A percentile compares a stretch with the other conserved stretches of the same genome.
phyloP scores from a whole-genome alignment of 345 rosid species.

The Melastoma malabathricum region DNA sequence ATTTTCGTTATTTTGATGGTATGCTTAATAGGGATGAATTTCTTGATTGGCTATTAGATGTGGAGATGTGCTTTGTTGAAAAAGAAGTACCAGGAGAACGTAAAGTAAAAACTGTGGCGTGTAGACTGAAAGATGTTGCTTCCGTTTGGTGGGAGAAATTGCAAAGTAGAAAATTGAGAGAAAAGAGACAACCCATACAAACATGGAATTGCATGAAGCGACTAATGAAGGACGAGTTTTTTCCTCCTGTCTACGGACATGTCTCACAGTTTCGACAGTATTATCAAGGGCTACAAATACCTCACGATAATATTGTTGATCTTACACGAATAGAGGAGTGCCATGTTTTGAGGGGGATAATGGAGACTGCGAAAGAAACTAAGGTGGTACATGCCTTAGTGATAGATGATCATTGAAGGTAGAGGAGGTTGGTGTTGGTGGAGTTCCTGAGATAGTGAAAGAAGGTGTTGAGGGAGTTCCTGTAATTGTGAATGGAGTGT shows the following conservation, averaged over 20 bases:
- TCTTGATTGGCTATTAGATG: slow-evolving; percentile 4
- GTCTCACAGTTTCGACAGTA: not conserved
- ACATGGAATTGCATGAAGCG: slow-evolving; percentile 1
- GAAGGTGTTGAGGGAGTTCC: no score
- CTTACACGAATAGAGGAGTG: no score
- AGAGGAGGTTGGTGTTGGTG: no score
- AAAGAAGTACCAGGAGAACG: not conserved
- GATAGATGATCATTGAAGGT: no score
- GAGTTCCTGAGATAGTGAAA: no score
- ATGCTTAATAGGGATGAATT: not conserved
- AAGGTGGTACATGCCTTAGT: no score
- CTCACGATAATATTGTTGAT: no score
- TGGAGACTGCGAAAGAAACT: no score
- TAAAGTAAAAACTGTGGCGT: no score
- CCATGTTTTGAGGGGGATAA: no score
- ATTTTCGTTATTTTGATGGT: slow-evolving; percentile 3
- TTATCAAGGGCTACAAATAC: no score
- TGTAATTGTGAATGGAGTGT: no score
- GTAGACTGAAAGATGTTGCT: not conserved
- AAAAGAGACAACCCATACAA: not conserved
- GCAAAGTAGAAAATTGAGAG: not conserved
- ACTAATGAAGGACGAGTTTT: not conserved
- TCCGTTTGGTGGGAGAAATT: slow-evolving; percentile 6
- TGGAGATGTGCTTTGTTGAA: slow-evolving; percentile 1
- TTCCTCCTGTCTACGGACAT: slow-evolving; percentile 2